phyloP scores from a whole-genome alignment of 305 asterid species.

The Lippia alba region DNA sequence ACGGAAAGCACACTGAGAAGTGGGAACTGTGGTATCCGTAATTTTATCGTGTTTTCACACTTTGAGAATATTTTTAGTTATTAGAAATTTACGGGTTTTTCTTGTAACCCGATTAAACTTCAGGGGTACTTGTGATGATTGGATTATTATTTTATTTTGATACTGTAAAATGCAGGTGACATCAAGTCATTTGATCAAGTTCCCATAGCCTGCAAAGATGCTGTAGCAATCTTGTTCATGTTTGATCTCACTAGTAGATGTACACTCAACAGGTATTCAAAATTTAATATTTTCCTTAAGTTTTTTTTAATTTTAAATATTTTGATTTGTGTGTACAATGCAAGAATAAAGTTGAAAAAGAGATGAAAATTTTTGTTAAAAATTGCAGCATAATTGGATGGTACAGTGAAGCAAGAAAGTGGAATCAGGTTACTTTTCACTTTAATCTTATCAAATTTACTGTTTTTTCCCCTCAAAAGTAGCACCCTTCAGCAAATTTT shows the following conservation, averaged over 20 bases:
- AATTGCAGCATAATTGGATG: slow-evolving; percentile 66
- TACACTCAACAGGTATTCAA: slow-evolving; percentile 45
- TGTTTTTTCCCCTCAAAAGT: slow-evolving; percentile 22
- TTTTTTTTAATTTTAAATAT: background rate
- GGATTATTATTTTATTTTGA: background rate
- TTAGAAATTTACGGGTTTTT: too few species aligned
- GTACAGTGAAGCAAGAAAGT: slow-evolving; percentile 72
- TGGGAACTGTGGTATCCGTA: too few species aligned
- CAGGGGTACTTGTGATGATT: too few species aligned
- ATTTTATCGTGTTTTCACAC: too few species aligned
- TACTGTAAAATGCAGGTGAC: slow-evolving; percentile 50
- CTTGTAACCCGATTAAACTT: too few species aligned
- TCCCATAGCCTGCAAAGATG: slow-evolving; percentile 78
- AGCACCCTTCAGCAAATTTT: background rate
- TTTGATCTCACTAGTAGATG: slow-evolving; percentile 73
- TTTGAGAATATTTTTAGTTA: too few species aligned
- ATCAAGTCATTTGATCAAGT: slow-evolving; percentile 61
- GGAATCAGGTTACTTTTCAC: slow-evolving; percentile 65
- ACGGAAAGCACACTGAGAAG: too few species aligned
- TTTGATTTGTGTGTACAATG: background rate
- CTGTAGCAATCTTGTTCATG: slow-evolving; percentile 76
- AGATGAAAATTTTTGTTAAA: background rate
- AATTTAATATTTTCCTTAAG: background rate
- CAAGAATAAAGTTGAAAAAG: background rate
- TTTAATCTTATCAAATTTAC: slow-evolving; percentile 14